These are phyloP conservation scores for Penicillium italicum DNA, from an alignment of 2,329 filamentous ascomycete genomes.

Conservation along the genomic window DNA sequence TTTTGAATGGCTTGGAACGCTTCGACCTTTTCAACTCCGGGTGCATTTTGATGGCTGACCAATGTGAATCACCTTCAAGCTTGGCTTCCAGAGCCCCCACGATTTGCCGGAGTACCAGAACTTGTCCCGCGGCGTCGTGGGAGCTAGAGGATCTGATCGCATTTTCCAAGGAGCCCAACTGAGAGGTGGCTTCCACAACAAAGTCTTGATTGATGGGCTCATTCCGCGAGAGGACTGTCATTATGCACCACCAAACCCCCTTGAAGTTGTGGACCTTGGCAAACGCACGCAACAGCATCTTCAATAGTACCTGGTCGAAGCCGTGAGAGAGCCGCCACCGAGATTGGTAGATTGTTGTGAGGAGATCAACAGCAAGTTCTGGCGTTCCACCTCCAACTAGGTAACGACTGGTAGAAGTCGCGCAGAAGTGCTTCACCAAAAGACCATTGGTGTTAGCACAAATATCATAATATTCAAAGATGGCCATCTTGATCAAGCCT, in stretches of 20 bases:
- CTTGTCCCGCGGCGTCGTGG: neutral
- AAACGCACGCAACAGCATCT: conserved; percentile 39
- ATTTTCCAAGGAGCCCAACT: neutral
- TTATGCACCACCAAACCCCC: conserved; percentile 42
- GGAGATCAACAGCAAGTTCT: conserved; percentile 32
- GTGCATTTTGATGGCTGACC: conserved; percentile 3
- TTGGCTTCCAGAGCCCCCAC: conserved; percentile 10
- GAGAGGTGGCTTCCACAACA: conserved; percentile 29
- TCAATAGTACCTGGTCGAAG: conserved; percentile 39
- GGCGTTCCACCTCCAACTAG: conserved; percentile 28
- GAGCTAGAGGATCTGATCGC: neutral
- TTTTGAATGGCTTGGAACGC: neutral
- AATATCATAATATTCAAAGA: conserved; percentile 41
- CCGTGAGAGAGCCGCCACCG: conserved; percentile 31
- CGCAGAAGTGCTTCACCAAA: conserved; percentile 38
- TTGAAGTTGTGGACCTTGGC: conserved; percentile 27
- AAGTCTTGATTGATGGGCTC: conserved; percentile 33
- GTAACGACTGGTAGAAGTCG: conserved; percentile 26
- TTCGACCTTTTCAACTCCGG: conserved; percentile 2
- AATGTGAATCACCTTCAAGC: conserved; percentile 6
- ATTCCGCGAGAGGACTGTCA: conserved; percentile 35
- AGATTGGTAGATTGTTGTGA: conserved; percentile 38
- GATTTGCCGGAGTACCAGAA: neutral
- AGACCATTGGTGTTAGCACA: conserved; percentile 32
- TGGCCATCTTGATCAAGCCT: conserved; percentile 33